Evolutionary conservation across 2,329 filamentous ascomycete genomes (phyloP).

Genomic region (Proliferodiscus dingleyae): DNA sequence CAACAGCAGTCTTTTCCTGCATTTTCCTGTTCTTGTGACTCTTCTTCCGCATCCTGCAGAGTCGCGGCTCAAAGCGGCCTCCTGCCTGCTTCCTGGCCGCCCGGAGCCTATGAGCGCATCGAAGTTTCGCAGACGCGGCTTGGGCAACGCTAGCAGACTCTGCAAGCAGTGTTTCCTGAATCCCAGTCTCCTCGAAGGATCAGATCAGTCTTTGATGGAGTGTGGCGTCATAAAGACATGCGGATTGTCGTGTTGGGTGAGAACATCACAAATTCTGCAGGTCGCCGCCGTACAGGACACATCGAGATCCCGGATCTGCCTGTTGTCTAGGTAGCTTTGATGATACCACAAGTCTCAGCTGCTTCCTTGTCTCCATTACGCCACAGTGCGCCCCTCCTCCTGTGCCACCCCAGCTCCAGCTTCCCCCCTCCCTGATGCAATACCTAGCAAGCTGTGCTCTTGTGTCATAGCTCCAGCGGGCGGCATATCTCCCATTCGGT

Average conservation of each 20-base stretch:
- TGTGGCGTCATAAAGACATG: not conserved
- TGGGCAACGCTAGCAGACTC: not conserved
- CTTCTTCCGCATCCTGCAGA: not conserved
- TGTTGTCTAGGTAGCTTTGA: not conserved
- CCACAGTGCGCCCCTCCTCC: constrained; percentile 6
- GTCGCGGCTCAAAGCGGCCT: not conserved
- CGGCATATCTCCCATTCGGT: constrained; percentile 2
- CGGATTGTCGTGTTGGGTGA: no score
- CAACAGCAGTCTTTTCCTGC: not conserved
- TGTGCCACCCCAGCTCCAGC: constrained; percentile 2
- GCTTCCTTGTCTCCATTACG: constrained; percentile 4
- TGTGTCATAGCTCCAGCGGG: constrained; percentile 10
- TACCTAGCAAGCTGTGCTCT: not conserved
- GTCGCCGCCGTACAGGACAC: no score
- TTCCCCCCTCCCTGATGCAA: not conserved
- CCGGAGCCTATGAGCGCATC: not conserved
- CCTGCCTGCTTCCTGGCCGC: not conserved
- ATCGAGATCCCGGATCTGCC: not conserved
- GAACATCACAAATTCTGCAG: no score
- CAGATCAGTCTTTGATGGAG: not conserved
- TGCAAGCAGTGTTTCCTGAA: not conserved
- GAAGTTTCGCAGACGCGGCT: not conserved
- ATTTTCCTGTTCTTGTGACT: constrained; percentile 2
- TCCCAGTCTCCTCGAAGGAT: not conserved
- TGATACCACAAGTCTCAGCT: not conserved